Percentiles rank a stretch among this genome's conserved stretches.
Evolutionary conservation across 1,139 yeast species (phyloP).

Genomic region (Nakaseomyces uthaithaninus): DNA sequence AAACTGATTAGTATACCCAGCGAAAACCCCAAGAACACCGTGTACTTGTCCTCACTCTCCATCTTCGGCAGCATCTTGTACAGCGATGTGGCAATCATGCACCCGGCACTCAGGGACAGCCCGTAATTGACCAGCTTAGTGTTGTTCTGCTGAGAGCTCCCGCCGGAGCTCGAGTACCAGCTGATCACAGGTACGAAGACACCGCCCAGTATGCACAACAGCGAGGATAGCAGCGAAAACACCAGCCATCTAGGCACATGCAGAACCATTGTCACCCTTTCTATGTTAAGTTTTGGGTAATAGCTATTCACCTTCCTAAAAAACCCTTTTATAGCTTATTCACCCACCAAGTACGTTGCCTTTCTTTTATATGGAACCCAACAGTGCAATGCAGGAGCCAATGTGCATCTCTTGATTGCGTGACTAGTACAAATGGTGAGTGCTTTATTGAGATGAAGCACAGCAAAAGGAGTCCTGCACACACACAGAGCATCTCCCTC

Average conservation of each 20-base stretch:
- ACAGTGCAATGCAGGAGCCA: too few species aligned
- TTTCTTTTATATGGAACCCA: too few species aligned
- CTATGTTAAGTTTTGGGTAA: too few species aligned
- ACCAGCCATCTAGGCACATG: slow-evolving; percentile 28
- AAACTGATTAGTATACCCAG: slow-evolving; percentile 57
- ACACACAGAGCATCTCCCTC: too few species aligned
- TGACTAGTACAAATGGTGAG: too few species aligned
- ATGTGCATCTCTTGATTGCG: too few species aligned
- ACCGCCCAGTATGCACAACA: slow-evolving; percentile 29
- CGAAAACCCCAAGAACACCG: slow-evolving; percentile 45
- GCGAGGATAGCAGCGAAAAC: slow-evolving; percentile 27
- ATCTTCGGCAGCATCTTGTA: slow-evolving; percentile 69
- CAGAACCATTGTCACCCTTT: too few species aligned
- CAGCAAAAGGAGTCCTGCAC: too few species aligned
- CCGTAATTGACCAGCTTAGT: slow-evolving; percentile 31
- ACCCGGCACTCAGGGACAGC: slow-evolving; percentile 58
- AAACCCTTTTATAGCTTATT: background rate
- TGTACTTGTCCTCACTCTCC: slow-evolving; percentile 34
- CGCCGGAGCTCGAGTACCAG: slow-evolving; percentile 3
- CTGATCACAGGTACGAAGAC: slow-evolving; percentile 28
- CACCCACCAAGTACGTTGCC: too few species aligned
- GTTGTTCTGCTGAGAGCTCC: slow-evolving; percentile 14
- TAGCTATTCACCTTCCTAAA: background rate
- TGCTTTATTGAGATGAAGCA: too few species aligned
- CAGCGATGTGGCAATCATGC: slow-evolving; percentile 66